phyloP scores from a whole-genome alignment of 495 filamentous ascomycete species.

The Penicillium atrosanguineum region DNA sequence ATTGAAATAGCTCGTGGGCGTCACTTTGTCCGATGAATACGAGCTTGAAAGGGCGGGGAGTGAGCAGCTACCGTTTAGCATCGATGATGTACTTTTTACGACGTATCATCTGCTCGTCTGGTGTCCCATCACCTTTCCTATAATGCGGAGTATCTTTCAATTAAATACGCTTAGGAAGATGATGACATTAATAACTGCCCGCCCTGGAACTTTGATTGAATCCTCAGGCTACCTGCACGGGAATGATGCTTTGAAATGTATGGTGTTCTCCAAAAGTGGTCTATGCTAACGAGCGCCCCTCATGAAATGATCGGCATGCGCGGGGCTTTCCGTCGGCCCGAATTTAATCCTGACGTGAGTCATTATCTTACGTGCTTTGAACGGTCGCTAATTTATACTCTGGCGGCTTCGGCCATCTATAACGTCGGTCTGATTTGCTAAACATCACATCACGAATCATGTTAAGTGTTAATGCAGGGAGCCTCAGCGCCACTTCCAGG shows the following conservation, averaged over 20 bases:
- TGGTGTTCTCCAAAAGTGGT: no score
- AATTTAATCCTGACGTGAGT: no score
- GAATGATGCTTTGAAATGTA: constrained; percentile 25
- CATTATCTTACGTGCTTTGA: no score
- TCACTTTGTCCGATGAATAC: constrained; percentile 6
- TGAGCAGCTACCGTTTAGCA: constrained; percentile 2
- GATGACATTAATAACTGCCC: constrained; percentile 21
- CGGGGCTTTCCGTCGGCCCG: no score
- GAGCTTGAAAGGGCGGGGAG: constrained; percentile 4
- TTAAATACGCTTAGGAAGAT: constrained; percentile 25
- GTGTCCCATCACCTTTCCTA: constrained; percentile 15
- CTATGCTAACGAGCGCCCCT: no score
- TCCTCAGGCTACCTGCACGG: constrained; percentile 17
- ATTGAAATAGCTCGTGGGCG: constrained; percentile 2
- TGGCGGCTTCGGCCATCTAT: no score
- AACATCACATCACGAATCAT: no score
- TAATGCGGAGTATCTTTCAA: constrained; percentile 14
- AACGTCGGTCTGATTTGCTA: no score
- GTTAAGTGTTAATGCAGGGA: no score
- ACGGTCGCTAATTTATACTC: no score
- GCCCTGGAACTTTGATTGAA: constrained; percentile 17
- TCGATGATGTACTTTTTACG: constrained; percentile 18
- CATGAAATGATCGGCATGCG: no score
- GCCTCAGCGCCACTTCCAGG: no score
- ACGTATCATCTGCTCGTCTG: constrained; percentile 15